phyloP scores from a whole-genome alignment of 2,329 filamentous ascomycete species.

The Hysterium pulicare region DNA sequence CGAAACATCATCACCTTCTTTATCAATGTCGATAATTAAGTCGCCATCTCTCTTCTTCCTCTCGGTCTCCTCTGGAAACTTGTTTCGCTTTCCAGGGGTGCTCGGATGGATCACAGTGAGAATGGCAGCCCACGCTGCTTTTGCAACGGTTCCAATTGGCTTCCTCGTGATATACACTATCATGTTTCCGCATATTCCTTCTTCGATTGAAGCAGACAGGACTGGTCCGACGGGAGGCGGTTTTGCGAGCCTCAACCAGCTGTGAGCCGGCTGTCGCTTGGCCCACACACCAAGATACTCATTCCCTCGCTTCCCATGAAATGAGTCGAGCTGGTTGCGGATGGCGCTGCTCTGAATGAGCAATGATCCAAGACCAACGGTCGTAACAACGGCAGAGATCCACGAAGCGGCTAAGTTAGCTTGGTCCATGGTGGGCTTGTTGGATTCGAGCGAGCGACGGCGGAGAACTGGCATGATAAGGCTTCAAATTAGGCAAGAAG shows the following conservation, averaged over 20 bases:
- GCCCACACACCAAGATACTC: background rate
- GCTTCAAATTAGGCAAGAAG: no score
- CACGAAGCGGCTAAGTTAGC: background rate
- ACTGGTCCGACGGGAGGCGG: background rate
- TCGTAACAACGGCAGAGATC: background rate
- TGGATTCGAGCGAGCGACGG: no score
- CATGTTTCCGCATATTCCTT: background rate
- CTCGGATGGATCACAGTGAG: background rate
- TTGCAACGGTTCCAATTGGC: background rate
- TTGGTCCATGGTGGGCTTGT: background rate
- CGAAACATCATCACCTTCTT: background rate
- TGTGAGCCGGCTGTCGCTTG: background rate
- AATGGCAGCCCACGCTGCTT: background rate
- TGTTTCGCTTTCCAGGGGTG: background rate
- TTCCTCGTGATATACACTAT: background rate
- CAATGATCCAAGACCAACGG: background rate
- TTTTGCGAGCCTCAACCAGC: background rate
- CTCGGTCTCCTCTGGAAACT: background rate
- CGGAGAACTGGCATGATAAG: no score
- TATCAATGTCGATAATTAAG: background rate
- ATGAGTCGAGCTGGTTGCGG: background rate
- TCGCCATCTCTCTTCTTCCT: background rate
- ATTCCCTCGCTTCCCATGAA: background rate
- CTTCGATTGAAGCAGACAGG: background rate
- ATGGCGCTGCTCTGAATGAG: background rate